phyloP scores from a whole-genome alignment of 192 early-diverging fungal species.

The Endogone sp. region DNA sequence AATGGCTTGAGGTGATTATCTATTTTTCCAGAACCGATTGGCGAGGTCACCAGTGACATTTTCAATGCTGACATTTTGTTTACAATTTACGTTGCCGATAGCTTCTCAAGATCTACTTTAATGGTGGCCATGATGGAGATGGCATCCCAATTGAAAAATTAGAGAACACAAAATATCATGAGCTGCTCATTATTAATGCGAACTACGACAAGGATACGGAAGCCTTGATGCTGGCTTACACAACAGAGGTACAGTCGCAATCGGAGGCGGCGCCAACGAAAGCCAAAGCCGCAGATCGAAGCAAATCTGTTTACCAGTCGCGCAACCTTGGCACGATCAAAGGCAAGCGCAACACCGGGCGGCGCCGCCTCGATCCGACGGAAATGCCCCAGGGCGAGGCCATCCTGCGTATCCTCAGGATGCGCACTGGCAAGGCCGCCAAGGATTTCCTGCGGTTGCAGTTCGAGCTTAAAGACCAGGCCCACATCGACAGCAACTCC shows the following conservation, averaged over 20 bases:
- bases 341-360: conserved; percentile 12
- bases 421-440: conserved; percentile 39
- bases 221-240: conserved; percentile 61
- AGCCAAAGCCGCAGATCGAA: conserved; percentile 34
- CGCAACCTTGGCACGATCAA: conserved; percentile 22
- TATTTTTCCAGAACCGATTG: background rate
- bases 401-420: conserved; percentile 42
- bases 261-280: conserved; percentile 19
- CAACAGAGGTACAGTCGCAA: conserved; percentile 24
- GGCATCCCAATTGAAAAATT: conserved; percentile 57
- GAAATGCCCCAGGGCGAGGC: conserved; percentile 43
- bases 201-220: conserved; percentile 67
- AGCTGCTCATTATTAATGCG: conserved; percentile 55
- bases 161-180: conserved; percentile 61
- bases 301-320: conserved; percentile 34
- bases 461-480: conserved; percentile 26
- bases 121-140: conserved; percentile 67
- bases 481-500: conserved; percentile 28
- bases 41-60: background rate
- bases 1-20: conserved; percentile 55
- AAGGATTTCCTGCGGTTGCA: conserved; percentile 30
- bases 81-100: conserved; percentile 18
- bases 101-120: conserved; percentile 69
- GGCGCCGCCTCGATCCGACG: conserved; percentile 16
- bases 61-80: background rate